Evolutionary conservation across 345 rosid genomes (phyloP).

Genomic region (Bruguiera parviflora): DNA sequence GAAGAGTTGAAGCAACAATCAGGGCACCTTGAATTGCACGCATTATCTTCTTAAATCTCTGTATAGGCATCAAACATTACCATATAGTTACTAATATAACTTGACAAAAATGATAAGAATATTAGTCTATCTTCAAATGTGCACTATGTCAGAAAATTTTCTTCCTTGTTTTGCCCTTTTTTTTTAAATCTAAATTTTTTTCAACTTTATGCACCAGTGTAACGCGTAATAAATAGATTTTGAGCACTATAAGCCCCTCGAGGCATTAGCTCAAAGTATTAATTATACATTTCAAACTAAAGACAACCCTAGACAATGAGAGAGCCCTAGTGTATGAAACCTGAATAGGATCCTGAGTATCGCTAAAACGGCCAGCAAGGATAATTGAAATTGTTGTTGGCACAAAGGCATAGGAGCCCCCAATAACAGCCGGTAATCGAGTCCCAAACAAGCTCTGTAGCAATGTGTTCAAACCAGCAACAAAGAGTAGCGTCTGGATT

Average conservation of each 20-base stretch:
- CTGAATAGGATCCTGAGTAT: conserved; percentile 53
- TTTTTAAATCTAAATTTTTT: not conserved
- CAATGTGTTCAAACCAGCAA: conserved; percentile 93
- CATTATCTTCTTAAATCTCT: conserved; percentile 81
- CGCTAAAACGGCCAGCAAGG: conserved; percentile 79
- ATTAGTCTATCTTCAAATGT: not conserved
- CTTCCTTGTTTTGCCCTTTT: not conserved
- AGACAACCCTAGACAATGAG: not conserved
- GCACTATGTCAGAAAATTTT: not conserved
- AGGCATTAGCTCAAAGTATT: not conserved
- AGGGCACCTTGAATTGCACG: conserved; percentile 94
- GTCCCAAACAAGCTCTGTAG: conserved; percentile 78
- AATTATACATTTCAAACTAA: conserved; percentile 11
- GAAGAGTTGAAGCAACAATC: conserved; percentile 91
- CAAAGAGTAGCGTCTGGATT: conserved; percentile 91
- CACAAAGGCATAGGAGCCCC: conserved; percentile 87
- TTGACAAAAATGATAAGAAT: not conserved
- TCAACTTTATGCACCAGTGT: not conserved
- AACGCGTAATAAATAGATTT: not conserved
- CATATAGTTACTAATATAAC: conserved; percentile 8
- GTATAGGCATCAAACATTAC: conserved; percentile 22
- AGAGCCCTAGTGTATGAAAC: conserved; percentile 40
- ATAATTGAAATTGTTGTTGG: conserved; percentile 90
- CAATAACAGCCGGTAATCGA: conserved; percentile 90
- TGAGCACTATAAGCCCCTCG: not conserved